These are phyloP conservation scores for Termitomyces sp. DNA, from an alignment of 768 basidiomycete species.

Conservation along the genomic window DNA sequence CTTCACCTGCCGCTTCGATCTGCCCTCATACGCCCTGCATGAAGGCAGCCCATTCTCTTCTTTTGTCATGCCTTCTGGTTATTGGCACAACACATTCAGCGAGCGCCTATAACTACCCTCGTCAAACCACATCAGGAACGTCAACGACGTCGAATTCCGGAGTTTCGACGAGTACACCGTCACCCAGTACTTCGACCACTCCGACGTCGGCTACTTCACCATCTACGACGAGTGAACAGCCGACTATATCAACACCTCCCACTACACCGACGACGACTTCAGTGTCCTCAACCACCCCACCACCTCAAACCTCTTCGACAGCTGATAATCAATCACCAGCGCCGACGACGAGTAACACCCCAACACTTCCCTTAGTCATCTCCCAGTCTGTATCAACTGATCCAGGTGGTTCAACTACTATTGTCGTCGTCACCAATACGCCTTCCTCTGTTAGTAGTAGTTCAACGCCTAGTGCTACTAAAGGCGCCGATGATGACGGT, in stretches of 20 bases:
- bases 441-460: conserved; percentile 20
- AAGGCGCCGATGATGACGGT: conserved; percentile 13
- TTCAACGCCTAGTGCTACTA: conserved; percentile 23
- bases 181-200: conserved; percentile 8
- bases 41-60: conserved; percentile 19
- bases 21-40: conserved; percentile 11
- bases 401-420: conserved; percentile 20
- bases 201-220: conserved; percentile 11
- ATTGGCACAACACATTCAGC: conserved; percentile 15
- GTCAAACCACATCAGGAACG: conserved; percentile 1
- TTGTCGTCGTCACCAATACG: conserved; percentile 18
- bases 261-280: conserved; percentile 4
- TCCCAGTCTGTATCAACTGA: conserved; percentile 9
- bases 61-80: conserved; percentile 21
- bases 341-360: not conserved
- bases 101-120: conserved; percentile 13
- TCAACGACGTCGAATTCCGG: not conserved
- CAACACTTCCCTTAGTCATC: conserved; percentile 5
- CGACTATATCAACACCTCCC: conserved; percentile 5
- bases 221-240: not conserved
- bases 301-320: not conserved
- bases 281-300: not conserved
- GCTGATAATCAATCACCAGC: not conserved
- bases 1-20: not conserved
- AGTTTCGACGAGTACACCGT: conserved; percentile 7